Evolutionary conservation across 352 stramenopile genomes (phyloP).

Genomic region (Phytopythium boreale): DNA sequence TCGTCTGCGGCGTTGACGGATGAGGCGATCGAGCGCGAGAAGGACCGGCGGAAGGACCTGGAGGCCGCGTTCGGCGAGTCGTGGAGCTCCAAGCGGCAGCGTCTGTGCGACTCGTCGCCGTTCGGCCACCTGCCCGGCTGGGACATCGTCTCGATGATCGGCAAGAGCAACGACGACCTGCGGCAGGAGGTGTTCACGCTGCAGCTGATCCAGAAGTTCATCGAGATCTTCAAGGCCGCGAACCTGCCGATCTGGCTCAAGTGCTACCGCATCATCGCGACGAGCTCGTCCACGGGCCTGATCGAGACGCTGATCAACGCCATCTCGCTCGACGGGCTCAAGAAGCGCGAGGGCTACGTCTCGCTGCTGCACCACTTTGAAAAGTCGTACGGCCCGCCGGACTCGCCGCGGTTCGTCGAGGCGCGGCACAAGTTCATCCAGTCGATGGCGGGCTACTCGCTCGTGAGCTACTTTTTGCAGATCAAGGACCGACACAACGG

Average conservation of each 20-base stretch:
- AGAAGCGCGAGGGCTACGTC: slow-evolving; percentile 95
- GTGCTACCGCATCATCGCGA: slow-evolving; percentile 97
- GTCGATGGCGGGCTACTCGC: slow-evolving; percentile 97
- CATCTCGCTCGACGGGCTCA: slow-evolving; percentile 97
- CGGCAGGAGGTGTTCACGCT: slow-evolving; percentile 99
- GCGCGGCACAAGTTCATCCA: slow-evolving; percentile 96
- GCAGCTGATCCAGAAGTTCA: slow-evolving; percentile 97
- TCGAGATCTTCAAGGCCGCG: slow-evolving; percentile 95
- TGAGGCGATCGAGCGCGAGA: slow-evolving; percentile 79
- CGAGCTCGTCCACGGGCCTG: slow-evolving; percentile 93
- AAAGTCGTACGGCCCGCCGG: slow-evolving; percentile 90
- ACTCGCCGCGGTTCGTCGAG: slow-evolving; percentile 85
- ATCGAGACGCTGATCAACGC: slow-evolving; percentile 97
- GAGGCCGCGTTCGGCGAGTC: slow-evolving; percentile 93
- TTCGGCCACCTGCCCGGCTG: slow-evolving; percentile 89
- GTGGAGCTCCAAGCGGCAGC: slow-evolving; percentile 93
- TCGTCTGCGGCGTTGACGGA: slow-evolving; percentile 47
- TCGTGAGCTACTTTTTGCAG: slow-evolving; percentile 98
- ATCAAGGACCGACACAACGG: slow-evolving; percentile 99
- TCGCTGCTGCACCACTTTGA: slow-evolving; percentile 95
- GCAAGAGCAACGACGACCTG: slow-evolving; percentile 99
- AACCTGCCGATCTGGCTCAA: slow-evolving; percentile 95
- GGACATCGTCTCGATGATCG: slow-evolving; percentile 96
- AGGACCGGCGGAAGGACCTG: slow-evolving; percentile 73
- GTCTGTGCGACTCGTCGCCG: slow-evolving; percentile 84